Conservation (phyloP, 805 yeast species). For the Komagataella kurtzmanii region DNA sequence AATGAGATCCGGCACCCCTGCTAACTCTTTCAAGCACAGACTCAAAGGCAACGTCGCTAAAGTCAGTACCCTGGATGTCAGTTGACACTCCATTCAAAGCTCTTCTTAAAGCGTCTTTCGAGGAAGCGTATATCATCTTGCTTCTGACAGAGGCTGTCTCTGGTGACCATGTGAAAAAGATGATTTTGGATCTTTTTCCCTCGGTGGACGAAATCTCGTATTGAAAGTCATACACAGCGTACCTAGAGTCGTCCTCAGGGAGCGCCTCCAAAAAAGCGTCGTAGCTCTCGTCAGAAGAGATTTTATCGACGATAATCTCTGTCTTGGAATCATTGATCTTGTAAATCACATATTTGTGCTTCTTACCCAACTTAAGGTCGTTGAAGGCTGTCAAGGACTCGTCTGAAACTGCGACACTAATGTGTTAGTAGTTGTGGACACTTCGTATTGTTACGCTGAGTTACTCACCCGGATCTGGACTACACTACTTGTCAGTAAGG, state of each 20-base stretch:
- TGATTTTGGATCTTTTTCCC: constrained; percentile 74
- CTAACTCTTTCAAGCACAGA: constrained; percentile 82
- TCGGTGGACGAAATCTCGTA: constrained; percentile 82
- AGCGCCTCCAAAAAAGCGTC: constrained; percentile 78
- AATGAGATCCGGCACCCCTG: constrained; percentile 62
- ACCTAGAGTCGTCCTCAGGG: constrained; percentile 93
- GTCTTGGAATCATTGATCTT: constrained; percentile 77
- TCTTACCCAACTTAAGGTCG: constrained; percentile 89
- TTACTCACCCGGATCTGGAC: constrained; percentile 4
- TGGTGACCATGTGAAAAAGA: constrained; percentile 88
- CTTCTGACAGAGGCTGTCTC: constrained; percentile 91
- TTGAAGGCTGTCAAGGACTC: constrained; percentile 91
- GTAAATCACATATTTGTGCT: constrained; percentile 72
- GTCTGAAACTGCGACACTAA: constrained; percentile 71
- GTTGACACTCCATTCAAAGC: constrained; percentile 90
- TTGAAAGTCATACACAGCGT: constrained; percentile 95
- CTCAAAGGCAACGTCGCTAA: constrained; percentile 92
- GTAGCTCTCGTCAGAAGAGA: constrained; percentile 64
- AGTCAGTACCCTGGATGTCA: constrained; percentile 97
- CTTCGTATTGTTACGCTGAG: background rate
- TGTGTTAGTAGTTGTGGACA: background rate
- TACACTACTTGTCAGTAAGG: background rate
- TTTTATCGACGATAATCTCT: constrained; percentile 76
- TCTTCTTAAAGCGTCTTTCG: constrained; percentile 95
- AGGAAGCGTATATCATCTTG: constrained; percentile 98